Evolutionary conservation across 345 rosid species (phyloP).

Genomic region (Sisymbrium irio): DNA sequence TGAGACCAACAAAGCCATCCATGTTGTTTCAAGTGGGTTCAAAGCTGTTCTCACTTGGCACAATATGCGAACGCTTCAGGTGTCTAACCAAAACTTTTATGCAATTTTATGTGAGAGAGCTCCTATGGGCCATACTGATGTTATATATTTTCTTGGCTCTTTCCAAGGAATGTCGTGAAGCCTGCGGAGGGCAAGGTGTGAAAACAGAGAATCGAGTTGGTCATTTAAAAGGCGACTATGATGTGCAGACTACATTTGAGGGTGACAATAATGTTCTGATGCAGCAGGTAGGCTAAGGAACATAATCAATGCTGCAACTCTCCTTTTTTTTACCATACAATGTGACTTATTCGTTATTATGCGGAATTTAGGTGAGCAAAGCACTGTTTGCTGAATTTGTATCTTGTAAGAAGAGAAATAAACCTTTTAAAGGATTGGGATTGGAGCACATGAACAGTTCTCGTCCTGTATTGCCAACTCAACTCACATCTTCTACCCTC

Average conservation of each 20-base stretch:
- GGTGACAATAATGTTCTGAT: slow-evolving; percentile 88
- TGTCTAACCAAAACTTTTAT: slow-evolving; percentile 23
- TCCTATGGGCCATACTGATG: background rate
- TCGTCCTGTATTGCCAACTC: slow-evolving; percentile 54
- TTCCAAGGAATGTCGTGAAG: slow-evolving; percentile 90
- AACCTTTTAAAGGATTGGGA: slow-evolving; percentile 67
- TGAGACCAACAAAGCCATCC: slow-evolving; percentile 66
- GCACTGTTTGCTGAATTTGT: slow-evolving; percentile 71
- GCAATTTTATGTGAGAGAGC: background rate
- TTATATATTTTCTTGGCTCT: background rate
- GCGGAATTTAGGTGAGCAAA: slow-evolving; percentile 68
- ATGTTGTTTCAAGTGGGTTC: slow-evolving; percentile 76
- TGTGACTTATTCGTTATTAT: background rate
- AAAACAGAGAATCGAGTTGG: slow-evolving; percentile 88
- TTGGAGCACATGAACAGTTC: slow-evolving; percentile 79
- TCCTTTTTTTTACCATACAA: background rate
- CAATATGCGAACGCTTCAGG: slow-evolving; percentile 95
- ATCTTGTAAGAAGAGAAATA: slow-evolving; percentile 58
- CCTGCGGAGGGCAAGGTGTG: slow-evolving; percentile 92
- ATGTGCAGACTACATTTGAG: slow-evolving; percentile 46
- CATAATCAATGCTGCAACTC: background rate
- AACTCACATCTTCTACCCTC: slow-evolving; percentile 62
- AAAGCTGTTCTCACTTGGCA: slow-evolving; percentile 85
- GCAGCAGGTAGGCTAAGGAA: slow-evolving; percentile 67
- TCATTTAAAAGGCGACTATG: slow-evolving; percentile 68